Conservation (phyloP, 495 filamentous ascomycete genomes). For the Tuber aestivum region DNA sequence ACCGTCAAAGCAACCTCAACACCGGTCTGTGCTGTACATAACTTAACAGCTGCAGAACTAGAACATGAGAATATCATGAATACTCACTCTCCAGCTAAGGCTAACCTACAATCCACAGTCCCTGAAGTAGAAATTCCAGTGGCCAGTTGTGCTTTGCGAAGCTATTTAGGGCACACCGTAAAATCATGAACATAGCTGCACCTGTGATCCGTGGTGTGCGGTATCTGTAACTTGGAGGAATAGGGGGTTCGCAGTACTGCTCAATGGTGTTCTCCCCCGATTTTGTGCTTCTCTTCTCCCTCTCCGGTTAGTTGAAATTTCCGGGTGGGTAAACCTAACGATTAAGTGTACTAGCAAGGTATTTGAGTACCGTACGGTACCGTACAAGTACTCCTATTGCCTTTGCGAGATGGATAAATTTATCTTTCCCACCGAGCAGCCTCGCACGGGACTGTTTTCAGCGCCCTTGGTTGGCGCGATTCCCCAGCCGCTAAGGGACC, state of each 20-base stretch:
- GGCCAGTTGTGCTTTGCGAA: neutral
- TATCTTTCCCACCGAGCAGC: neutral
- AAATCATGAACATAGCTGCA: too few species aligned
- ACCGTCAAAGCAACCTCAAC: neutral
- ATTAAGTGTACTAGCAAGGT: neutral
- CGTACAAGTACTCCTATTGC: neutral
- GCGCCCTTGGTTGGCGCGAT: neutral
- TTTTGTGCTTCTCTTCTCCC: too few species aligned
- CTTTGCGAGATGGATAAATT: neutral
- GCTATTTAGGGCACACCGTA: neutral
- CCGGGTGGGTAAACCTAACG: neutral
- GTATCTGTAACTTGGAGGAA: neutral
- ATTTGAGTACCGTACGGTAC: too few species aligned
- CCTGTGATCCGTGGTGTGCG: neutral
- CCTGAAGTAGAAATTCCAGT: neutral
- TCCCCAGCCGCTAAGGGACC: neutral
- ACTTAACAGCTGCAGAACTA: neutral
- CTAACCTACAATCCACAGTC: neutral
- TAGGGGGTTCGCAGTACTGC: neutral
- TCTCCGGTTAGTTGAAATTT: too few species aligned
- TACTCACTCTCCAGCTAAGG: neutral
- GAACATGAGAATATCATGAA: neutral
- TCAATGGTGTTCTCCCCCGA: neutral
- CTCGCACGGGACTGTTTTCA: neutral
- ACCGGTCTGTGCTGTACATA: neutral